A percentile compares a stretch with the other conserved stretches of the same genome.
Evolutionary conservation across 257 asterid species (phyloP).

Genomic region (Apocynum venetum): DNA sequence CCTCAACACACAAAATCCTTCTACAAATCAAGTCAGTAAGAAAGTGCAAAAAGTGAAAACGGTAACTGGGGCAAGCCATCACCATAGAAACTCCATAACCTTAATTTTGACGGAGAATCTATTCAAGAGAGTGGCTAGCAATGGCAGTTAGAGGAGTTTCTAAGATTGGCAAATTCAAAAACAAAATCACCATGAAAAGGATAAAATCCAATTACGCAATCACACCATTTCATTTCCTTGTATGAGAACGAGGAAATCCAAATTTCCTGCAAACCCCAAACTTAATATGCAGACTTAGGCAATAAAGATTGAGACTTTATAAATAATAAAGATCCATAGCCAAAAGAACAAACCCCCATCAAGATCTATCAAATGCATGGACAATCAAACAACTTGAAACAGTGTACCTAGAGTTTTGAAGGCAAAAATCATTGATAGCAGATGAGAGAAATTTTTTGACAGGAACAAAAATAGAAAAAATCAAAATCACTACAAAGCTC

Average conservation of each 20-base stretch:
- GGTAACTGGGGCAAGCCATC: not conserved
- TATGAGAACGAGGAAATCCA: not conserved
- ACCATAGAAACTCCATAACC: not conserved
- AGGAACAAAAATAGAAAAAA: conserved; percentile 10
- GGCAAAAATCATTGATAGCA: conserved; percentile 9
- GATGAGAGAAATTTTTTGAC: not conserved
- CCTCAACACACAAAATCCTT: not conserved
- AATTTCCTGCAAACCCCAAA: conserved; percentile 8
- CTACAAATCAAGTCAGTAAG: conserved; percentile 1
- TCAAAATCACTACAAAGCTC: conserved; percentile 11
- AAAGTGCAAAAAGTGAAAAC: not conserved
- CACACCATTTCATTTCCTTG: conserved; percentile 1
- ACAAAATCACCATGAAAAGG: not conserved
- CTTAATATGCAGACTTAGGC: not conserved
- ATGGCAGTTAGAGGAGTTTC: not conserved
- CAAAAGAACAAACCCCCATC: not conserved
- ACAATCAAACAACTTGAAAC: conserved; percentile 14
- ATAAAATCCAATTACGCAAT: not conserved
- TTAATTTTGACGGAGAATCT: not conserved
- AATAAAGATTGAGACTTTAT: conserved; percentile 19
- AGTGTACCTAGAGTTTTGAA: conserved; percentile 9
- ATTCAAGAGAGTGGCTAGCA: not conserved
- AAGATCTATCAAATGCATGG: conserved; percentile 18
- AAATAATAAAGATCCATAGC: conserved; percentile 11
- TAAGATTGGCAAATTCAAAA: not conserved